Percentiles rank a stretch among this genome's conserved stretches.
phyloP scores from a whole-genome alignment of 345 rosid species.

The Camelina neglecta region DNA sequence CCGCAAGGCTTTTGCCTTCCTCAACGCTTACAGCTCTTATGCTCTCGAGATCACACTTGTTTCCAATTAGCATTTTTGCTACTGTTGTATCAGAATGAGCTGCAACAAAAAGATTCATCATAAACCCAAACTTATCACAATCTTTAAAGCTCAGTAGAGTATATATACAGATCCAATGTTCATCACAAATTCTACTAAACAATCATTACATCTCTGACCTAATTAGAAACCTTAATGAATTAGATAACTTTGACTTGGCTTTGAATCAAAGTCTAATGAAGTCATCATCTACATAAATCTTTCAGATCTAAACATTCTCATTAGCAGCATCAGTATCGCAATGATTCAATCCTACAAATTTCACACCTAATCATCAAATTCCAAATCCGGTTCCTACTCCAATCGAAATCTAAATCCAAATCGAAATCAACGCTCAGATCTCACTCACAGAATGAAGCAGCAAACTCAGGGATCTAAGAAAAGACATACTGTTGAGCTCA shows the following conservation, averaged over 20 bases:
- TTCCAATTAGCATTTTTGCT: slow-evolving; percentile 86
- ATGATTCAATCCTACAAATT: background rate
- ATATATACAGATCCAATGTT: background rate
- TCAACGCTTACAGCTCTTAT: slow-evolving; percentile 74
- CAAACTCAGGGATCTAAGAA: background rate
- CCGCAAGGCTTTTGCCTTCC: slow-evolving; percentile 82
- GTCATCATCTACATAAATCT: slow-evolving; percentile 7
- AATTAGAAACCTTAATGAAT: background rate
- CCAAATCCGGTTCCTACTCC: too few species aligned
- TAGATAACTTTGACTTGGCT: slow-evolving; percentile 8
- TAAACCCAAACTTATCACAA: background rate
- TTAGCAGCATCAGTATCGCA: background rate
- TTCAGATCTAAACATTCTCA: slow-evolving; percentile 31
- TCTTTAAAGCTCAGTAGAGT: background rate
- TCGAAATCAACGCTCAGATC: slow-evolving; percentile 14
- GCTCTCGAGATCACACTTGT: slow-evolving; percentile 82
- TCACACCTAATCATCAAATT: background rate
- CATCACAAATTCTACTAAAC: background rate
- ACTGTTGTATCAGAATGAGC: slow-evolving; percentile 76
- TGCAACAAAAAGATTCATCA: slow-evolving; percentile 42
- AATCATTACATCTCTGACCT: background rate
- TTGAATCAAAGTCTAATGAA: slow-evolving; percentile 25
- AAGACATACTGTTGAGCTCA: slow-evolving; percentile 67
- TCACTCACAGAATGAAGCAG: too few species aligned
- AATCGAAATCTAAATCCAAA: slow-evolving; percentile 1